These are phyloP conservation scores for Globisporangium sylvaticum DNA, from an alignment of 352 stramenopile species.

Conservation along the genomic window DNA sequence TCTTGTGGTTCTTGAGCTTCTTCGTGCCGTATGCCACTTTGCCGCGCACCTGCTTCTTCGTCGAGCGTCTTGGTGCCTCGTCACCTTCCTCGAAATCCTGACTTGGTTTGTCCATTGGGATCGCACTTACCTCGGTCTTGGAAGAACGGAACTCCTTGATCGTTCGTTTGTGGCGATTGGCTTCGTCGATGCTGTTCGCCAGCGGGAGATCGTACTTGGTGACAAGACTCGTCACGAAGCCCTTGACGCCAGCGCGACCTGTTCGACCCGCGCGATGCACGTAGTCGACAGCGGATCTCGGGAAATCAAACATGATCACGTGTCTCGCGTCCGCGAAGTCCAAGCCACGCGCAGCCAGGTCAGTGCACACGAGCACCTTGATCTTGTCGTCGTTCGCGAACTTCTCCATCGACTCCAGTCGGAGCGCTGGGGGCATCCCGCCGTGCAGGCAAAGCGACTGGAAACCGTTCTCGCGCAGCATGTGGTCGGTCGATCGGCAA, in stretches of 20 bases:
- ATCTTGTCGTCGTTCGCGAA: constrained; percentile 42
- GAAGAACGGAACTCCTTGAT: constrained; percentile 46
- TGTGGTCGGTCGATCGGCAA: constrained; percentile 76
- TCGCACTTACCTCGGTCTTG: constrained; percentile 14
- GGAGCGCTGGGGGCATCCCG: constrained; percentile 58
- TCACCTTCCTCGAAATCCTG: not conserved
- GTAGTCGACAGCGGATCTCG: constrained; percentile 90
- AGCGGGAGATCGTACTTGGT: constrained; percentile 68
- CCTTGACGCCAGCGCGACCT: constrained; percentile 48
- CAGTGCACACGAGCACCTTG: constrained; percentile 90
- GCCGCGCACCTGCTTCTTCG: constrained; percentile 17
- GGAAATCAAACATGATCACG: constrained; percentile 94
- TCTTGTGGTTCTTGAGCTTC: constrained; percentile 56
- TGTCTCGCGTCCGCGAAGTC: constrained; percentile 88
- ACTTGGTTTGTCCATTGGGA: constrained; percentile 14
- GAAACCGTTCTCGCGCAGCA: constrained; percentile 76
- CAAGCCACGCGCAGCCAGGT: constrained; percentile 90
- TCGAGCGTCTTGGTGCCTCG: not conserved
- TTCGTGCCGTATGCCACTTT: constrained; percentile 39
- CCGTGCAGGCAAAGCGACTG: constrained; percentile 64
- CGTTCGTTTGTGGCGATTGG: constrained; percentile 49
- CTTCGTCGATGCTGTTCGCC: constrained; percentile 60
- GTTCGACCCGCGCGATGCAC: constrained; percentile 88
- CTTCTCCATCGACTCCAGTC: constrained; percentile 50
- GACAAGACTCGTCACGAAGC: constrained; percentile 71